A percentile compares a stretch with the other conserved stretches of the same genome.
These are phyloP conservation scores for Linnemannia exigua DNA, from an alignment of 192 early-diverging fungal genomes.

Conservation along the genomic window DNA sequence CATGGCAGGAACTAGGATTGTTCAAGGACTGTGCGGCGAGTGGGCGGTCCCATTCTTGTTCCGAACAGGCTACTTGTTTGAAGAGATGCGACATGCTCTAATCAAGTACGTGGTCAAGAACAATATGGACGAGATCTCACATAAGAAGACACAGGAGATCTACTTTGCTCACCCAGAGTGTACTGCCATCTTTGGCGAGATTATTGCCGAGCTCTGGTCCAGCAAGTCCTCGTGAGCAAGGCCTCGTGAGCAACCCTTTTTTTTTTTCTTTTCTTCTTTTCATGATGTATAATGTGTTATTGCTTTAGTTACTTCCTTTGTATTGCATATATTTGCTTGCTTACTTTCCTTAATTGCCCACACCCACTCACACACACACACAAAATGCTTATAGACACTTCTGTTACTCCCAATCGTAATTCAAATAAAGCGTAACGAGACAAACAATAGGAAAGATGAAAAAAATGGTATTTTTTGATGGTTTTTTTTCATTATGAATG, in stretches of 20 bases:
- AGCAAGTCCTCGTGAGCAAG: neutral
- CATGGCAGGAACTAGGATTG: conserved; percentile 15
- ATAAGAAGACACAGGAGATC: neutral
- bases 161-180: conserved; percentile 36
- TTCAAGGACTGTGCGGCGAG: neutral
- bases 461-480: conserved; percentile 12
- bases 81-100: conserved; percentile 14
- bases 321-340: neutral
- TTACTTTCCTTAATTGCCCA: neutral
- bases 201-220: conserved; percentile 31
- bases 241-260: neutral
- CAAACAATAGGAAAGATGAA: neutral
- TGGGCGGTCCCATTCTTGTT: conserved; percentile 47
- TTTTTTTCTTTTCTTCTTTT: neutral
- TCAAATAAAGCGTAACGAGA: neutral
- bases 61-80: conserved; percentile 35
- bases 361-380: too few species aligned
- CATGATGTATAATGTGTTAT: neutral
- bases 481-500: conserved; percentile 12
- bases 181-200: conserved; percentile 33
- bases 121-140: conserved; percentile 13
- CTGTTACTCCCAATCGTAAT: neutral
- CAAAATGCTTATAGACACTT: neutral
- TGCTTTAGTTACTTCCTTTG: neutral
- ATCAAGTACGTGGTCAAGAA: conserved; percentile 28